phyloP scores from a whole-genome alignment of 2,329 filamentous ascomycete genomes.

The Neofusicoccum parvum region DNA sequence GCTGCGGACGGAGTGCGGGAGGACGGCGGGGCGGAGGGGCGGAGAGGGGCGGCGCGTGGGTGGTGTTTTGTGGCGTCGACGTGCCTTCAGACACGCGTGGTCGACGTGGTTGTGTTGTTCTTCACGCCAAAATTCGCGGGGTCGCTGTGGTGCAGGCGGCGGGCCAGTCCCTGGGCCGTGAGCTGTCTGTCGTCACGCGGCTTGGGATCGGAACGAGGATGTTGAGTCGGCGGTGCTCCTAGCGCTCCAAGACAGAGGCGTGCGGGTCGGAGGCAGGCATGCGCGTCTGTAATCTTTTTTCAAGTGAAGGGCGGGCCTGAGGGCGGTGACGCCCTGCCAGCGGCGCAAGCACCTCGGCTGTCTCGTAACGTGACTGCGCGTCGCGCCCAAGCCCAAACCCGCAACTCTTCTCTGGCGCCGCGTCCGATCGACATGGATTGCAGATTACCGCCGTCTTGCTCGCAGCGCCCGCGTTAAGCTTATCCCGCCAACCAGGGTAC shows the following conservation, averaged over 20 bases:
- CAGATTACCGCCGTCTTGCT: neutral
- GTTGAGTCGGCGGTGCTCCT: conserved; percentile 6
- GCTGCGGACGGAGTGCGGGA: neutral
- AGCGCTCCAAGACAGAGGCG: neutral
- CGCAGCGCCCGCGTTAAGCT: neutral
- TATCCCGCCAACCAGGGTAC: neutral
- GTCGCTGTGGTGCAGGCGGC: neutral
- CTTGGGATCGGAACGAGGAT: conserved; percentile 13
- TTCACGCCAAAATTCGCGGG: conserved; percentile 13
- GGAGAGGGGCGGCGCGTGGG: neutral
- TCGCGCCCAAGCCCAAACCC: neutral
- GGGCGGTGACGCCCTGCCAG: neutral
- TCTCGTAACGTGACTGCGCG: conserved; percentile 1
- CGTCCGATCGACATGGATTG: conserved; percentile 12
- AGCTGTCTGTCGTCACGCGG: conserved; percentile 9
- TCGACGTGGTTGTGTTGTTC: conserved; percentile 1
- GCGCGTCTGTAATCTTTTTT: neutral
- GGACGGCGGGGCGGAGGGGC: neutral
- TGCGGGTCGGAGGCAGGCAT: neutral
- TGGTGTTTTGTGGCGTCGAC: neutral
- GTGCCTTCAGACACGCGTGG: conserved; percentile 25
- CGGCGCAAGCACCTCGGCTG: no score
- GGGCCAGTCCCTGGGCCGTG: conserved; percentile 7
- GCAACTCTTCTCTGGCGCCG: neutral
- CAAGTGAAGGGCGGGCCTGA: neutral